phyloP scores from a whole-genome alignment of 441 rosid genomes.

The Codiaeum variegatum region DNA sequence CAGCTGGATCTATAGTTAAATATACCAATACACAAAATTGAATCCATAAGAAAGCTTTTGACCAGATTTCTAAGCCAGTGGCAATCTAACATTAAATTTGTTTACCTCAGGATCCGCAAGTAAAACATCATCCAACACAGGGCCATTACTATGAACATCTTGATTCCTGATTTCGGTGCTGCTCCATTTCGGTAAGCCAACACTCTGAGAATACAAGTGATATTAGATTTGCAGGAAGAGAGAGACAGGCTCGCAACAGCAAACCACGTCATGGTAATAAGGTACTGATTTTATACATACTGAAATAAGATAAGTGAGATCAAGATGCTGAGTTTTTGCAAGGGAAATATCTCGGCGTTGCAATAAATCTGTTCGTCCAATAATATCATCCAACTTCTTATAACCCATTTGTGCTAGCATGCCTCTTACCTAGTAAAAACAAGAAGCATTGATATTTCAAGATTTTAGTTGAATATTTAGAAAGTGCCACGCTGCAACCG shows the following conservation, averaged over 20 bases:
- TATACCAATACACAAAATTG: neutral
- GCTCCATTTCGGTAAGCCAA: slow-evolving; percentile 82
- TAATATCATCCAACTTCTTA: slow-evolving; percentile 80
- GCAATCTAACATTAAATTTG: neutral
- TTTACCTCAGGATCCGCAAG: slow-evolving; percentile 89
- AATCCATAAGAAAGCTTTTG: neutral
- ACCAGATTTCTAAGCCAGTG: neutral
- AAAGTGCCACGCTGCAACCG: slow-evolving; percentile 14
- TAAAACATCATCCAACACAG: slow-evolving; percentile 72
- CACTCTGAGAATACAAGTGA: slow-evolving; percentile 45
- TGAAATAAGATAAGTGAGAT: slow-evolving; percentile 69
- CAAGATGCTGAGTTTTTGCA: slow-evolving; percentile 96
- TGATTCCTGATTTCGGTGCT: slow-evolving; percentile 87
- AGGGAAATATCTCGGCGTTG: slow-evolving; percentile 83
- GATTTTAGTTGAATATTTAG: neutral
- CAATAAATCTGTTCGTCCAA: slow-evolving; percentile 77
- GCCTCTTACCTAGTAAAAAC: slow-evolving; percentile 71
- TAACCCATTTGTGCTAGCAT: slow-evolving; percentile 88
- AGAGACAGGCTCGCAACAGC: slow-evolving; percentile 1
- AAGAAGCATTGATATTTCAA: neutral
- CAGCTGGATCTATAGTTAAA: slow-evolving; percentile 1
- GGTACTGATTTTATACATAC: slow-evolving; percentile 41
- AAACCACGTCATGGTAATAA: slow-evolving; percentile 5
- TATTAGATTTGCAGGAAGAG: slow-evolving; percentile 16
- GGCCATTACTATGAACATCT: slow-evolving; percentile 85